phyloP scores from a whole-genome alignment of 1,139 yeast species.

The Geotrichum klebahnii region DNA sequence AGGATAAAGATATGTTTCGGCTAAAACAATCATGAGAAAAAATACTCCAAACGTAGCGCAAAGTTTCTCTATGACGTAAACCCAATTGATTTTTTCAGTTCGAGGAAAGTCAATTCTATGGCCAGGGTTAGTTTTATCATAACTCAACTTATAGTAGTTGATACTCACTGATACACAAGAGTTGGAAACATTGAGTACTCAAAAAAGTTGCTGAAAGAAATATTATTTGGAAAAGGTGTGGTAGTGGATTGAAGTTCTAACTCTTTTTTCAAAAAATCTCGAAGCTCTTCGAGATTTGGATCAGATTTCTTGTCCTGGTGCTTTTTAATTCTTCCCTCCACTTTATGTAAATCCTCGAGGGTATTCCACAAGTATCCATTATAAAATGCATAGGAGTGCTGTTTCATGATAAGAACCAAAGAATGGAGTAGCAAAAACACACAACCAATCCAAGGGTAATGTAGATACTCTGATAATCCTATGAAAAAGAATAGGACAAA shows the following conservation, averaged over 20 bases:
- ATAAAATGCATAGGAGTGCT: constrained; percentile 84
- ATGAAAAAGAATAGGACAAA: constrained; percentile 47
- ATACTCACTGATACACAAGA: constrained; percentile 48
- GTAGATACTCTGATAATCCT: constrained; percentile 49
- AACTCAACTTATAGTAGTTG: neutral
- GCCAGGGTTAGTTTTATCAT: neutral
- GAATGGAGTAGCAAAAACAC: constrained; percentile 78
- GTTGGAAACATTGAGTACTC: constrained; percentile 88
- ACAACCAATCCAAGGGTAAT: constrained; percentile 81
- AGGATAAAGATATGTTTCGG: constrained; percentile 77
- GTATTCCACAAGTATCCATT: constrained; percentile 83
- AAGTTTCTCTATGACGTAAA: constrained; percentile 63
- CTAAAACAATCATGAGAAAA: constrained; percentile 71
- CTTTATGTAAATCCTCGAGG: constrained; percentile 51
- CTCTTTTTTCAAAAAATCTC: constrained; percentile 27
- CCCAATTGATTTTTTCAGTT: constrained; percentile 62
- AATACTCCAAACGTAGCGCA: constrained; percentile 85
- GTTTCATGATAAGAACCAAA: constrained; percentile 84
- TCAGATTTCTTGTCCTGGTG: constrained; percentile 21
- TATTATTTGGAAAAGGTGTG: constrained; percentile 61
- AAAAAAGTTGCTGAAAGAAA: constrained; percentile 64
- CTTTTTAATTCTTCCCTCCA: constrained; percentile 36
- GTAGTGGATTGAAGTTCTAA: constrained; percentile 34
- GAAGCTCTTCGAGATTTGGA: constrained; percentile 12
- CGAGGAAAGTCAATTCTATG: constrained; percentile 63